phyloP scores from a whole-genome alignment of 148 eudicot genomes.

The Chenopodium album region DNA sequence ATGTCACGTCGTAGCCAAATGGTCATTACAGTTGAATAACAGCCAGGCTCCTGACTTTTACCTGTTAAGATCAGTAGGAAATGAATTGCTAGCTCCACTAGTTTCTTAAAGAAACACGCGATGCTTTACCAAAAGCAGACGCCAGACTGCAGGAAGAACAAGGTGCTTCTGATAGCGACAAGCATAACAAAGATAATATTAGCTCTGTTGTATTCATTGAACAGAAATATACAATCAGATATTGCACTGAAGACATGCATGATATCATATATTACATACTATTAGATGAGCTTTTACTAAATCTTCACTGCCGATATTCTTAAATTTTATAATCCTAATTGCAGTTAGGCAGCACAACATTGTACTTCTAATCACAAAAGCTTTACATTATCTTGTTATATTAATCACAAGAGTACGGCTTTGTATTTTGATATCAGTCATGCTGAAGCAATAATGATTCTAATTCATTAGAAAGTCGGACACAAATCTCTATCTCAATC shows the following conservation, averaged over 20 bases:
- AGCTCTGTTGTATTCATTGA: not conserved
- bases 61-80: not conserved
- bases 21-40: not conserved
- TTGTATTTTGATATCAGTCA: not conserved
- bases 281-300: not conserved
- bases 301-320: not conserved
- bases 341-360: conserved; percentile 9
- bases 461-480: not conserved
- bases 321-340: not conserved
- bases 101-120: not conserved
- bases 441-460: not conserved
- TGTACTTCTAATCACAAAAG: not conserved
- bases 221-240: not conserved
- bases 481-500: not conserved
- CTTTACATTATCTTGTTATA: not conserved
- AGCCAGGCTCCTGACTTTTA: not conserved
- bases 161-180: conserved; percentile 5
- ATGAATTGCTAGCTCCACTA: not conserved
- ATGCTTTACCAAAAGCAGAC: not conserved
- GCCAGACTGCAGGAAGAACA: not conserved
- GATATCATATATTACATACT: not conserved
- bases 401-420: not conserved
- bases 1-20: too few species aligned
- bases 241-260: not conserved
- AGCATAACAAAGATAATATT: not conserved